A percentile compares a stretch with the other conserved stretches of the same genome.
phyloP scores from a whole-genome alignment of 108 stramenopile genomes.

The Discostella stelligeroides region DNA sequence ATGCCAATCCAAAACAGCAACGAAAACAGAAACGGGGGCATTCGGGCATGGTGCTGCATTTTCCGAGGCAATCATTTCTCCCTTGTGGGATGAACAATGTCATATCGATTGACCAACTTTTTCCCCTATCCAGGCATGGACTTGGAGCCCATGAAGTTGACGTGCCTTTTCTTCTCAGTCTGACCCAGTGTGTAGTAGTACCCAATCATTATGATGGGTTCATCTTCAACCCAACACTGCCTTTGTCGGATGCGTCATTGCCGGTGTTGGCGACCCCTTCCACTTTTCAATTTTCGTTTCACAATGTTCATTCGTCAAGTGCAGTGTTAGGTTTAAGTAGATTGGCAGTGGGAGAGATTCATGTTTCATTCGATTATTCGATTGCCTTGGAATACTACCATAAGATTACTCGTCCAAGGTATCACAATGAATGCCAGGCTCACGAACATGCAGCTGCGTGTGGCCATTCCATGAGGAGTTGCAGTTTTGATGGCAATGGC shows the following conservation, averaged over 20 bases:
- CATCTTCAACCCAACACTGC: not conserved
- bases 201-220: not conserved
- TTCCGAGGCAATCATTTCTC: not conserved
- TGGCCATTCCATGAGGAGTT: not conserved
- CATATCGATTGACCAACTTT: conserved; percentile 6
- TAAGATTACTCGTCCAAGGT: not conserved
- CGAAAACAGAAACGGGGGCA: conserved; percentile 1
- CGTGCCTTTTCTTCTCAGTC: conserved; percentile 12
- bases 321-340: not conserved
- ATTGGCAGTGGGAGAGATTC: conserved; percentile 5
- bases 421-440: conserved; percentile 4
- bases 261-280: conserved; percentile 22
- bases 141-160: not conserved
- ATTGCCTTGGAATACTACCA: conserved; percentile 7
- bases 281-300: conserved; percentile 16
- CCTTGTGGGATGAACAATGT: conserved; percentile 29
- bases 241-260: not conserved
- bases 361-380: conserved; percentile 31
- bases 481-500: not conserved
- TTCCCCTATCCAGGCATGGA: not conserved
- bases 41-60: not conserved
- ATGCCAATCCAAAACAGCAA: not conserved
- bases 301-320: not conserved
- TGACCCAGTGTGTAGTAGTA: conserved; percentile 16
- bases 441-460: not conserved